Evolutionary conservation across 2,329 filamentous ascomycete species (phyloP), one percentile per base, ranked within the genome.

Genomic region (Arthrocladium fulminans): DNA sequence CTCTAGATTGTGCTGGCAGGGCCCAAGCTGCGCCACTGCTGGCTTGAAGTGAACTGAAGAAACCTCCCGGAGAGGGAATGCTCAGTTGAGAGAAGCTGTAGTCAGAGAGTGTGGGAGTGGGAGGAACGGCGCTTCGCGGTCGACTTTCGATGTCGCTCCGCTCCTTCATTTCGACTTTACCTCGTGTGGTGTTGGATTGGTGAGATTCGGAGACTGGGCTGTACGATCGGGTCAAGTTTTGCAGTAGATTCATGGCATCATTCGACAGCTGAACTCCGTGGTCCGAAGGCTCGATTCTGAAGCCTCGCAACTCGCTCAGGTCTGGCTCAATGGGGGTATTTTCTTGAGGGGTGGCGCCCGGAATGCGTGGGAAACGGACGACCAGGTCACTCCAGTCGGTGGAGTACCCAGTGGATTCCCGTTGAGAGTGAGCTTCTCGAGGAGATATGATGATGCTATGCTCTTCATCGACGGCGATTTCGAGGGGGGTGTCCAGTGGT

Each of bases 1-100:
- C 67, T 54, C 73, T 62, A 13, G 45, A 29, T 25, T 37, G 43
- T 6, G 78, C 74, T 10, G 76, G 74, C 13, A 57, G 41, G 56
- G 66, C 69, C 90, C 90, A 97, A 10, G 89, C 92, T 60, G 83
- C 81, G 45, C 88, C 80, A 30, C 83, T 81, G 46, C 80, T 77
- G 2, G 83, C 79, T 30, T 84, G 86, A 23, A 96, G 76, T 0
- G 84, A 88, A 2, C 86, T 86, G 67, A 96, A 96, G 73, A 96
- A 96, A 1, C 85, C 88, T 22, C 87, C 84, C 0, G 90, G 90
- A 0, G 90, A 96, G 4, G 89, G 90, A 27, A 97, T 88, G 22
- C 89, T 89, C 17, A 96, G 76, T 51, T 79, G 81, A 17, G 86
- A 89, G 53, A 96, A 75, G 32, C 83, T 85, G 48, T 83, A 82